Evolutionary conservation across 768 basidiomycete species (phyloP), one percentile per base, ranked within the genome.

Genomic region (Auricularia auricula-judae): DNA sequence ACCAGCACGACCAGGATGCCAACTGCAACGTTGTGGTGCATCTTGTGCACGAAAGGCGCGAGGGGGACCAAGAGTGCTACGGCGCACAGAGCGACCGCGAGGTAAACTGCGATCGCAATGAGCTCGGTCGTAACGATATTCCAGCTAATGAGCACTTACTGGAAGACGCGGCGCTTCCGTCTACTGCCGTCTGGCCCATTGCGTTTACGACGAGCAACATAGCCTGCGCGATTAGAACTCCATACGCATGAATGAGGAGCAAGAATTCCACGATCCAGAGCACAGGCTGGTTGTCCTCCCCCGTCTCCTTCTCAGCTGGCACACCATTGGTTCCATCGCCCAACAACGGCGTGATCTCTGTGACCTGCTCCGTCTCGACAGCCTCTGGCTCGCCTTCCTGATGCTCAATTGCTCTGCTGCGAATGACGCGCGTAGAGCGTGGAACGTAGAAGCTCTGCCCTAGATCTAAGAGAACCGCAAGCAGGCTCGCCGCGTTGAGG

Each of bases 181-280:
- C 88, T 0, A 78, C 76, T 4, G 88, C 71, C 0, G 86, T 86
- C 71, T 90, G 86, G 29, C 76, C 72, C 67, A 82, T 70, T 2
- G 82, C 77, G 29, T 73, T 75, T 3, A 88, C 56, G 16, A 84
- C 21, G 36, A 86, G 66, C 33, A 84, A 67, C 0, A 74, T 72
- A 35, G 86, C 74, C 68, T 89, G 82, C 60, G 76, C 76, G 11
- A 85, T 65, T 47, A 89, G 69, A 12, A 85, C 76, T 2, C 82
- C 76, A 0, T 85, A 82, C 1, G 83, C 60, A 3, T 84, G 82
- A 2, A 88, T 77, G 1, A 81, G 76, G 4, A 86, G 65, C 3
- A 87, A 60, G 47, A 86, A 70, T 70, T 89, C 85, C 47, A 81
- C 66, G 51, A 86, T 80, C 87, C 88, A 89, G 76, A 80, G 80